phyloP scores from a whole-genome alignment of 495 filamentous ascomycete genomes.

The Parmelia sp. region DNA sequence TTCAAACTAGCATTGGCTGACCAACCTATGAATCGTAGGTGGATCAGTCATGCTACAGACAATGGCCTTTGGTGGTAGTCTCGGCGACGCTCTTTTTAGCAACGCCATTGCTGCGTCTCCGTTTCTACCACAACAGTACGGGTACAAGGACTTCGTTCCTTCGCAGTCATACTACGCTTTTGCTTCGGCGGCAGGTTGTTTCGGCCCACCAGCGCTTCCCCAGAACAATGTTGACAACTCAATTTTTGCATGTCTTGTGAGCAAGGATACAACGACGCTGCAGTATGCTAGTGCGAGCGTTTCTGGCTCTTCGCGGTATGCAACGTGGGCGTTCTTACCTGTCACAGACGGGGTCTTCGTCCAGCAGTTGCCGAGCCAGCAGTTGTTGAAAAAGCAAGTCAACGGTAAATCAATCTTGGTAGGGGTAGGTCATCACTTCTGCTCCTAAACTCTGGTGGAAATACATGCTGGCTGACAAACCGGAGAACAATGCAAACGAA shows the following conservation, averaged over 20 bases:
- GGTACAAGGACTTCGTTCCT: constrained; percentile 47
- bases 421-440: constrained; percentile 34
- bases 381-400: constrained; percentile 44
- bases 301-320: constrained; percentile 39
- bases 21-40: not conserved
- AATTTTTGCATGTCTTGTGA: constrained; percentile 52
- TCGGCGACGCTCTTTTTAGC: constrained; percentile 34
- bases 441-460: not conserved
- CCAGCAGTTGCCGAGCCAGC: constrained; percentile 44
- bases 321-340: constrained; percentile 56
- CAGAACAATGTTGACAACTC: constrained; percentile 28
- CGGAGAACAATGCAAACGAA: constrained; percentile 50
- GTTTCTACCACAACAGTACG: constrained; percentile 45
- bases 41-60: constrained; percentile 47
- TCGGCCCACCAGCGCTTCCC: constrained; percentile 17
- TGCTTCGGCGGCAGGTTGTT: constrained; percentile 47
- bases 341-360: constrained; percentile 58
- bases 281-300: constrained; percentile 51
- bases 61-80: constrained; percentile 46
- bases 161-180: constrained; percentile 51
- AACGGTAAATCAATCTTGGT: constrained; percentile 48
- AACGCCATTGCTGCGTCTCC: constrained; percentile 48
- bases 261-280: constrained; percentile 42
- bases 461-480: constrained; percentile 19
- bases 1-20: not conserved